Evolutionary conservation across 768 basidiomycete genomes (phyloP).

Genomic region (Amanita rimosa): DNA sequence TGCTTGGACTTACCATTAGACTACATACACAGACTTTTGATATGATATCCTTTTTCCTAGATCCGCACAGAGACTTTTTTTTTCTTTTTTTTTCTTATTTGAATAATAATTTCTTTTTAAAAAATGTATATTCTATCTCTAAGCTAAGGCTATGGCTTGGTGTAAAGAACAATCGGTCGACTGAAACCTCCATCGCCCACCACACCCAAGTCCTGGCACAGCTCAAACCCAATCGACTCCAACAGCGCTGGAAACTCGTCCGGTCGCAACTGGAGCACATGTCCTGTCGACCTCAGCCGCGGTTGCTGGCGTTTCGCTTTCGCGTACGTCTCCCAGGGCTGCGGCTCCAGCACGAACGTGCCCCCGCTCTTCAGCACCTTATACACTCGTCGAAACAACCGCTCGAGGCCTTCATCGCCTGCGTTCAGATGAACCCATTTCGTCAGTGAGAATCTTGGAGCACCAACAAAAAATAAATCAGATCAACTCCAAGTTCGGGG

Average conservation of each 20-base stretch:
- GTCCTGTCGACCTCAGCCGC: slow-evolving; percentile 51
- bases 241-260: slow-evolving; percentile 49
- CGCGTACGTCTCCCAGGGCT: slow-evolving; percentile 75
- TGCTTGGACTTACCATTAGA: neutral
- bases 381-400: slow-evolving; percentile 57
- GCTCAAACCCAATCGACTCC: slow-evolving; percentile 49
- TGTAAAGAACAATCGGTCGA: too few relatives aligned
- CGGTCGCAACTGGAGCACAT: slow-evolving; percentile 45
- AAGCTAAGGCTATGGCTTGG: too few relatives aligned
- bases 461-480: neutral
- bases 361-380: slow-evolving; percentile 50
- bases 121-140: too few relatives aligned
- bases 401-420: slow-evolving; percentile 60
- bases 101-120: too few relatives aligned
- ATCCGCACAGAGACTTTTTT: too few relatives aligned
- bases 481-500: too few relatives aligned
- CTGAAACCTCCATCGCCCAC: slow-evolving; percentile 38
- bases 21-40: neutral
- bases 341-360: slow-evolving; percentile 69
- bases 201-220: slow-evolving; percentile 34
- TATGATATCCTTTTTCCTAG: neutral
- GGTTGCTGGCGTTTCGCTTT: slow-evolving; percentile 66
- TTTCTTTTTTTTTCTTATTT: too few relatives aligned
- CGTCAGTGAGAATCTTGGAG: slow-evolving; percentile 66
- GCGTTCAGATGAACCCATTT: slow-evolving; percentile 89